phyloP scores from a whole-genome alignment of 2,329 filamentous ascomycete species.

The Aspergillus proliferans region DNA sequence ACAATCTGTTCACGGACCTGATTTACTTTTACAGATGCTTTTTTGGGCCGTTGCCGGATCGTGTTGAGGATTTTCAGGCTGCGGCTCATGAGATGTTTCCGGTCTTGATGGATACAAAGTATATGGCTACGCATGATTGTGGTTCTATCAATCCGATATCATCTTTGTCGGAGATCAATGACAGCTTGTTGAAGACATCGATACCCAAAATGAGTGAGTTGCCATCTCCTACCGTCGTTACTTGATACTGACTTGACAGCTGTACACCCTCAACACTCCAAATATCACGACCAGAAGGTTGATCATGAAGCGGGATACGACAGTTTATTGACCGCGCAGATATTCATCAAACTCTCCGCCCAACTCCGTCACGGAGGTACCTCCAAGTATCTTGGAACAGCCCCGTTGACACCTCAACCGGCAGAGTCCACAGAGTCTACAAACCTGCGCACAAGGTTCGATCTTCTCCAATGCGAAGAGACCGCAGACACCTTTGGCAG shows the following conservation, averaged over 20 bases:
- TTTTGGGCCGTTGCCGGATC: constrained; percentile 52
- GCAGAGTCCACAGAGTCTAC: too few relatives aligned
- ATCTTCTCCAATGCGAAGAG: constrained; percentile 16
- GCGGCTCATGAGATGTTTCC: constrained; percentile 51
- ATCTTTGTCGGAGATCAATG: constrained; percentile 25
- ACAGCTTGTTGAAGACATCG: constrained; percentile 16
- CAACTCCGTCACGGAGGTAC: constrained; percentile 41
- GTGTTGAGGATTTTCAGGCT: constrained; percentile 48
- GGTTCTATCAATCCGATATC: constrained; percentile 44
- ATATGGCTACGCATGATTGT: constrained; percentile 54
- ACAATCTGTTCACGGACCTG: constrained; percentile 59
- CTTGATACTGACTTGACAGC: constrained; percentile 15
- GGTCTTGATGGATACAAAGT: constrained; percentile 57
- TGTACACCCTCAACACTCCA: constrained; percentile 24
- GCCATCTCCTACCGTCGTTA: not conserved
- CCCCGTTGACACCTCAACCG: not conserved
- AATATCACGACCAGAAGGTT: constrained; percentile 21
- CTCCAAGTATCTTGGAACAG: not conserved
- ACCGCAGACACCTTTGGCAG: constrained; percentile 8
- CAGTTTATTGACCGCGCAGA: constrained; percentile 54
- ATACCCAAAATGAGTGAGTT: constrained; percentile 27
- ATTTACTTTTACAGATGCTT: constrained; percentile 58
- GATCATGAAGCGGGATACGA: constrained; percentile 59
- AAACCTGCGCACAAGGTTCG: constrained; percentile 23
- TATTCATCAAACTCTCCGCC: constrained; percentile 51